phyloP scores from a whole-genome alignment of 306 rosid genomes.

The Cucurbita ficifolia region DNA sequence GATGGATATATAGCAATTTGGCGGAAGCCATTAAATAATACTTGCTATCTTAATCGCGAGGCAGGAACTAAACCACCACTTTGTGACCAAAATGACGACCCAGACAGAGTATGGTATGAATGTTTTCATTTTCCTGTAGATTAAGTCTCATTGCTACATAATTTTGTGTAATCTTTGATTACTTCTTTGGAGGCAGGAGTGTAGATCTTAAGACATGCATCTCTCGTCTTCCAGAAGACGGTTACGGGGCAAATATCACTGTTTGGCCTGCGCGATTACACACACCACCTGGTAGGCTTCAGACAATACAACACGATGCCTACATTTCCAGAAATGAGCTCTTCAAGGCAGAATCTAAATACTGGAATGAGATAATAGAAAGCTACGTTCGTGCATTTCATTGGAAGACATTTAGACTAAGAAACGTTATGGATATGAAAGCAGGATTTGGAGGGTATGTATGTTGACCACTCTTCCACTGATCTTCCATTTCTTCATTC shows the following conservation, averaged over 20 bases:
- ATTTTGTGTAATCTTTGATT: background rate
- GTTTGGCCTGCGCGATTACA: slow-evolving; percentile 66
- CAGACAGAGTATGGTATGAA: slow-evolving; percentile 71
- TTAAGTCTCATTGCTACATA: background rate
- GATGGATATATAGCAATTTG: slow-evolving; percentile 80
- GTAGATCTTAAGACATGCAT: slow-evolving; percentile 56
- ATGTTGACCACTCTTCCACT: background rate
- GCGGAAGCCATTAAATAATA: slow-evolving; percentile 66
- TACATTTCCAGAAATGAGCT: slow-evolving; percentile 65
- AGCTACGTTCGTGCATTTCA: slow-evolving; percentile 47
- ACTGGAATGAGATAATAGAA: slow-evolving; percentile 63
- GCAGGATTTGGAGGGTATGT: slow-evolving; percentile 91
- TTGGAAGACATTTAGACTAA: slow-evolving; percentile 44
- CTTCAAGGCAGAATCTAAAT: slow-evolving; percentile 61
- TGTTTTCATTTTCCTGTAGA: background rate
- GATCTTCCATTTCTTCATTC: background rate
- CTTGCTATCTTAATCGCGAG: slow-evolving; percentile 59
- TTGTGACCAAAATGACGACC: slow-evolving; percentile 61
- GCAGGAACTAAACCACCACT: slow-evolving; percentile 43
- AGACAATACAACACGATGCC: slow-evolving; percentile 61
- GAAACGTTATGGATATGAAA: slow-evolving; percentile 80
- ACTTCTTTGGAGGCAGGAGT: slow-evolving; percentile 33
- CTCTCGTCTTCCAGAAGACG: slow-evolving; percentile 43
- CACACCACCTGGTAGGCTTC: slow-evolving; percentile 68
- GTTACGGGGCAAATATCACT: slow-evolving; percentile 53